These are phyloP conservation scores for Heliamphora pulchella DNA, from an alignment of 179 eudicot species.

Conservation along the genomic window DNA sequence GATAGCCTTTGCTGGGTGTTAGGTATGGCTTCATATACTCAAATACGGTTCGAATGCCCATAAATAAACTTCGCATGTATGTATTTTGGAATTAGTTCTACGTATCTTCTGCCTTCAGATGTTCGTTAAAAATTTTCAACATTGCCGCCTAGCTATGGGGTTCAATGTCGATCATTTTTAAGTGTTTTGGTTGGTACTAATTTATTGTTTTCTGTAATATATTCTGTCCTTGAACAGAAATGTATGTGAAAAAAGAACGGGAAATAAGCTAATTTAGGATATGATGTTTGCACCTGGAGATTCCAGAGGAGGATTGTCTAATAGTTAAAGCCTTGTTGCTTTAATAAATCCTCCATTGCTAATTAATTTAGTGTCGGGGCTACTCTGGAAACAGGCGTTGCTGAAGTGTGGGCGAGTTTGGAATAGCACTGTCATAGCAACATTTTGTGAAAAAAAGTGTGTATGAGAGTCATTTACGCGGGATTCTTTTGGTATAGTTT, in stretches of 20 bases:
- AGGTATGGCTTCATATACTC: not conserved
- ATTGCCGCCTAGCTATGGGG: not conserved
- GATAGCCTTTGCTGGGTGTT: not conserved
- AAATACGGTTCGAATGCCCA: not conserved
- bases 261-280: not conserved
- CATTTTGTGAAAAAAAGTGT: too few relatives aligned
- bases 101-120: not conserved
- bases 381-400: not conserved
- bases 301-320: too few relatives aligned
- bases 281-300: constrained; percentile 11
- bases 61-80: constrained; percentile 14
- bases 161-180: not conserved
- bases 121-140: too few relatives aligned
- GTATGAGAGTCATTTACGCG: too few relatives aligned
- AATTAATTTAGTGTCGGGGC: not conserved
- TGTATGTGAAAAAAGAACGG: not conserved
- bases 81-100: not conserved
- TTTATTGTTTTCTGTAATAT: not conserved
- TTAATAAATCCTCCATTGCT: too few relatives aligned
- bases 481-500: not conserved
- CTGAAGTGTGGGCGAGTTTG: too few relatives aligned
- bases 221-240: not conserved
- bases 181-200: not conserved
- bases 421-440: too few relatives aligned
- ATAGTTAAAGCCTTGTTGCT: too few relatives aligned